Conservation (phyloP, 768 basidiomycete species). For the Termitomyces sp. region DNA sequence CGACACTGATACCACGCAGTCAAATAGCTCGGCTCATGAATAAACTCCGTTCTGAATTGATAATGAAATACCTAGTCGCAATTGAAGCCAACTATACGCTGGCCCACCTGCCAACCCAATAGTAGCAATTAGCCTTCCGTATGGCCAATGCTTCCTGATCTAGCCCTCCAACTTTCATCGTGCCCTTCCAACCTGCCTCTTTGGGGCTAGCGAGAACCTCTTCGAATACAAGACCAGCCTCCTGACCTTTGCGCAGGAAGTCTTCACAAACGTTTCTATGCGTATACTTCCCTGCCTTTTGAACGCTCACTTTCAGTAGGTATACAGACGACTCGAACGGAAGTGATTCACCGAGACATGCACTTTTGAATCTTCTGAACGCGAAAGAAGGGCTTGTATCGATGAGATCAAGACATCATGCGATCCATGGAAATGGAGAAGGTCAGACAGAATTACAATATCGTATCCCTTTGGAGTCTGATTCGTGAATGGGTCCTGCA, state of each 20-base stretch:
- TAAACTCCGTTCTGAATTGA: not conserved
- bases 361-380: conserved; percentile 36
- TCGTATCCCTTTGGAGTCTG: conserved; percentile 41
- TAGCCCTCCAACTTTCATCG: conserved; percentile 43
- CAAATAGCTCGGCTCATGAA: not conserved
- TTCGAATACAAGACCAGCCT: conserved; percentile 45
- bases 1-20: not conserved
- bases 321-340: not conserved
- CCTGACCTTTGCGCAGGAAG: conserved; percentile 44
- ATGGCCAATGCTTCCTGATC: conserved; percentile 44
- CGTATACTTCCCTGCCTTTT: conserved; percentile 60
- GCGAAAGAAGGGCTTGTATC: conserved; percentile 46
- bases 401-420: conserved; percentile 58
- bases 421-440: conserved; percentile 65
- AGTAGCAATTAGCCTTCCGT: conserved; percentile 59
- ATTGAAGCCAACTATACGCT: not conserved
- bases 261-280: conserved; percentile 46
- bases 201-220: conserved; percentile 34
- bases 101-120: conserved; percentile 61
- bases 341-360: conserved; percentile 51
- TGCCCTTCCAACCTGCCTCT: conserved; percentile 47
- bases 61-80: not conserved
- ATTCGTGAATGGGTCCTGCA: conserved; percentile 8
- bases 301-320: not conserved
- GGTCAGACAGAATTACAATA: conserved; percentile 65